These are phyloP conservation scores for Trichoderma hamatum DNA, from an alignment of 2,329 filamentous ascomycete genomes.

Conservation along the genomic window DNA sequence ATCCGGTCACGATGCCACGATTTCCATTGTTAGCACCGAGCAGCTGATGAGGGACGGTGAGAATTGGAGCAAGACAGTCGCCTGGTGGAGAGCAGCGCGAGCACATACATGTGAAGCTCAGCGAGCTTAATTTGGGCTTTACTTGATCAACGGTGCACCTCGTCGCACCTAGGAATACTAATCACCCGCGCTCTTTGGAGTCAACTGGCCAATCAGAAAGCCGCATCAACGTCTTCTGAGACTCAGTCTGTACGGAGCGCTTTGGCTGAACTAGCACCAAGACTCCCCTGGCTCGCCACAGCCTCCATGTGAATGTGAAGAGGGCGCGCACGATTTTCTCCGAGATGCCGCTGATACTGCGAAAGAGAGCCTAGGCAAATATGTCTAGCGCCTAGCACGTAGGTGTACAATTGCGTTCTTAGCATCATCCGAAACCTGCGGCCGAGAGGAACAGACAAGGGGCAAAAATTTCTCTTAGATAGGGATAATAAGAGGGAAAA, in stretches of 20 bases:
- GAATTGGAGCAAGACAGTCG: neutral
- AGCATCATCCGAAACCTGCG: neutral
- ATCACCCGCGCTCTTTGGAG: neutral
- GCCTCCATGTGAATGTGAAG: slow-evolving; percentile 2
- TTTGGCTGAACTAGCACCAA: neutral
- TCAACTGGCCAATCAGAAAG: neutral
- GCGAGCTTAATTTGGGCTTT: neutral
- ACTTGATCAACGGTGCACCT: neutral
- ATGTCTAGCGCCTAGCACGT: neutral
- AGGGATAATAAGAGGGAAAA: neutral
- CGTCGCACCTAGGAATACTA: neutral
- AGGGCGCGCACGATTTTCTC: slow-evolving; percentile 11
- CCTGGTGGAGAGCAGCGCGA: neutral
- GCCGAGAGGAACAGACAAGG: neutral
- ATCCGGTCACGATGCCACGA: slow-evolving; percentile 26
- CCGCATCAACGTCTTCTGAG: neutral
- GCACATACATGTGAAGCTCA: neutral
- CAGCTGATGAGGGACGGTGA: slow-evolving; percentile 22
- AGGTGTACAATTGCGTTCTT: neutral
- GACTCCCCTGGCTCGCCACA: slow-evolving; percentile 3
- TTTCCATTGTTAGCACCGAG: neutral
- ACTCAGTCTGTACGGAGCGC: neutral
- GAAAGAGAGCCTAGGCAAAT: neutral
- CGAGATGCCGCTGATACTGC: slow-evolving; percentile 3
- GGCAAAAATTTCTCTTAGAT: neutral